These are phyloP conservation scores for Silybum marianum DNA, from an alignment of 129 eudicot species.

Conservation along the genomic window DNA sequence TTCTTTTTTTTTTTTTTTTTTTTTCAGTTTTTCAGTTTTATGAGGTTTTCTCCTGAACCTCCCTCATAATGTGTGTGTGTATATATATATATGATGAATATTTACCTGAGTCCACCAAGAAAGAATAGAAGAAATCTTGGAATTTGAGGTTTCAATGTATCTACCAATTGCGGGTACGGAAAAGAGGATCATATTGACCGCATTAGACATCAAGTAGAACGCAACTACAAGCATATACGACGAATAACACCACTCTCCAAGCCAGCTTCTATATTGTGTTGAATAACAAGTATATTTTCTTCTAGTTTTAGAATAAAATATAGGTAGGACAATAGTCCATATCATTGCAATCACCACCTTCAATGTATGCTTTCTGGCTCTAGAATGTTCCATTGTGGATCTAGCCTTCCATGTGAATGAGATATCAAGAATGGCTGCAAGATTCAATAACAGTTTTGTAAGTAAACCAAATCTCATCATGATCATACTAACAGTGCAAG, in stretches of 20 bases:
- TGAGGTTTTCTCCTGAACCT: no score
- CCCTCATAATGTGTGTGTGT: no score
- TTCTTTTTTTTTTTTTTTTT: no score
- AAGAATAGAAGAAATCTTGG: conserved; percentile 52
- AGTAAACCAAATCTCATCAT: not conserved
- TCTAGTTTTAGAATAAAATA: conserved; percentile 65
- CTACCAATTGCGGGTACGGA: conserved; percentile 90
- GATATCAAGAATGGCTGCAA: conserved; percentile 87
- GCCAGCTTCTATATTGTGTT: conserved; percentile 62
- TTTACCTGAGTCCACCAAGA: conserved; percentile 95
- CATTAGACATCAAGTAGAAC: conserved; percentile 82
- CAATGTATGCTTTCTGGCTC: conserved; percentile 47
- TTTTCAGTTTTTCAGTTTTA: no score
- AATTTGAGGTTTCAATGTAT: conserved; percentile 91
- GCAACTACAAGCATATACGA: conserved; percentile 89
- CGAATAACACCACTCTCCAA: conserved; percentile 98
- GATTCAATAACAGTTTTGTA: conserved; percentile 1
- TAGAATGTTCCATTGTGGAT: conserved; percentile 60
- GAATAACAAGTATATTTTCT: conserved; percentile 81
- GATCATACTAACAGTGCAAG: not conserved
- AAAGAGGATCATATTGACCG: conserved; percentile 85
- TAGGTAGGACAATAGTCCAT: conserved; percentile 85
- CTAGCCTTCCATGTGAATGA: conserved; percentile 92
- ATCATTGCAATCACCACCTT: conserved; percentile 69
- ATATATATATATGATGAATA: not conserved